Evolutionary conservation across 176 grass and related monocot genomes (phyloP), one percentile per base, ranked within the genome.

Genomic region (Aegilops tauschii): DNA sequence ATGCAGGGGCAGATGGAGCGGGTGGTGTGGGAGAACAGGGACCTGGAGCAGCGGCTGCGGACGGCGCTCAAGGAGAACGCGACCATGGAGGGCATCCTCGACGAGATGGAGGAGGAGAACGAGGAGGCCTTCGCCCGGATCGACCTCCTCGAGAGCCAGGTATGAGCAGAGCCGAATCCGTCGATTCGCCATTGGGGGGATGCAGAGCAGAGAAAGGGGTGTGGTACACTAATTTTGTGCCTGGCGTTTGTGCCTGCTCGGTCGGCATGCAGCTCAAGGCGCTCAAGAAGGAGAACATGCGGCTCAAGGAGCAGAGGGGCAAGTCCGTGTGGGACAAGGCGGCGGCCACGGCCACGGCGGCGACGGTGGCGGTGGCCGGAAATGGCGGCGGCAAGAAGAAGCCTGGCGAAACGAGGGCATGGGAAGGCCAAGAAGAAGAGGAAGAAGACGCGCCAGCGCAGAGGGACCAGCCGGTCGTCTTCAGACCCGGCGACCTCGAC

Each of bases 1-100:
- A 95, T 95, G 93, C 90, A 95, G 77, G 44, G 30, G 68, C 88
- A 95, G 88, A 86, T 95, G 88, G 88, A 95, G 9, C 16, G 35
- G 23, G 54, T 95, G 9, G 80, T 84, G 23, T 81, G 80, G 90
- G 86, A 87, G 54, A 95, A 92, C 21, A 64, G 63, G 80, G 70
- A 74, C 9, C 83, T 92, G 9, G 83, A 95, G 69, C 88, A 87
- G 35, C 25, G 21, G 28, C 20, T 95, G 28, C 45, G 29, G n/a
- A 29, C 64, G 58, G 90, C 86, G 59, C 17, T 52, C 27, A 42
- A 81, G 74, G 90, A 92, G 20, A 65, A 67, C 3, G 65, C 44
- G 2, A 29, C 73, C 70, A 29, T 82, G 58, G 90, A 88, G 37
- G 65, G 32, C 5, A 32, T 90, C 10, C 71, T 90, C 11, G 86